A percentile compares a stretch with the other conserved stretches of the same genome.
Conservation (phyloP, 139 green algal genomes). For the Asterochloris sp. region DNA sequence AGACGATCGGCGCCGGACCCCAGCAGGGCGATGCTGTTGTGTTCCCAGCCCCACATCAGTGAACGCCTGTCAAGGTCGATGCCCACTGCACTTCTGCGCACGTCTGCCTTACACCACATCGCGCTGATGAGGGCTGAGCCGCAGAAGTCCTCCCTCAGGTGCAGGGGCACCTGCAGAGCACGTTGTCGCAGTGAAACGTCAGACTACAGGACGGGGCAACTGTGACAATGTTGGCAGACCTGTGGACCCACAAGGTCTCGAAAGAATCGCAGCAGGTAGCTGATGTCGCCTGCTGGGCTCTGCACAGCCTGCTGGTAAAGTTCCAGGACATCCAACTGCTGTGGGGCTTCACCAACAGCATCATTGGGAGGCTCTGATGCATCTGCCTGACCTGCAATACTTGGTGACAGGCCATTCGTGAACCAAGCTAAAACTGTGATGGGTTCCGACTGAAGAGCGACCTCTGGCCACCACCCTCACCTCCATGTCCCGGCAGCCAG, state of each 20-base stretch:
- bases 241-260: slow-evolving; percentile 18
- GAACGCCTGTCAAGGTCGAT: slow-evolving; percentile 29
- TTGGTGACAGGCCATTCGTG: too few species aligned
- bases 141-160: slow-evolving; percentile 30
- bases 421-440: too few species aligned
- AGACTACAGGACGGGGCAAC: not conserved
- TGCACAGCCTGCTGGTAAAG: slow-evolving; percentile 15
- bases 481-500: too few species aligned
- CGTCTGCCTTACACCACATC: slow-evolving; percentile 19
- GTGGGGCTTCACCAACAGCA: too few species aligned
- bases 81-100: slow-evolving; percentile 18
- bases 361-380: too few species aligned
- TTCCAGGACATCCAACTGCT: not conserved
- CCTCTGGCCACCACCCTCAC: too few species aligned
- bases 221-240: not conserved
- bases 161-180: slow-evolving; percentile 14
- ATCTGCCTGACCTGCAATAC: too few species aligned
- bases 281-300: slow-evolving; percentile 22
- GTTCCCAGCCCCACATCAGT: slow-evolving; percentile 34
- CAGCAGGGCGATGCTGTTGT: slow-evolving; percentile 10
- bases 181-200: not conserved
- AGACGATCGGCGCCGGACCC: not conserved
- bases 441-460: too few species aligned
- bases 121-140: slow-evolving; percentile 20
- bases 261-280: slow-evolving; percentile 23